Evolutionary conservation across 2,329 filamentous ascomycete genomes (phyloP).

Genomic region (Penicillium sp.): DNA sequence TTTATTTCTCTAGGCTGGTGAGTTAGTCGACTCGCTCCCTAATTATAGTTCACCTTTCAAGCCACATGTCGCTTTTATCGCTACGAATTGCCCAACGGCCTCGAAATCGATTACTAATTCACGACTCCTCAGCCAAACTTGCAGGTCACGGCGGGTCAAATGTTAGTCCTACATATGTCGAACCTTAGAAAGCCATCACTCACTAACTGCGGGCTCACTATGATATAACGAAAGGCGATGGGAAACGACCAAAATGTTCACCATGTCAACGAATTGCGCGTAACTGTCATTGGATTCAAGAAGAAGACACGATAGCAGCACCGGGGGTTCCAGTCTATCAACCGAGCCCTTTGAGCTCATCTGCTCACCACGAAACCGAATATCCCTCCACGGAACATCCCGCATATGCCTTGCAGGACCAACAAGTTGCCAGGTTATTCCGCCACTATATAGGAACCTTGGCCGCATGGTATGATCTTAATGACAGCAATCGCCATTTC

Average conservation of each 20-base stretch:
- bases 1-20: neutral
- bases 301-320: neutral
- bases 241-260: slow-evolving; percentile 3
- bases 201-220: neutral
- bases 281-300: slow-evolving; percentile 2
- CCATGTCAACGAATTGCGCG: slow-evolving; percentile 1
- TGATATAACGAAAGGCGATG: slow-evolving; percentile 7
- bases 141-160: slow-evolving; percentile 7
- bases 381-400: neutral
- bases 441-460: no score
- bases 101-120: neutral
- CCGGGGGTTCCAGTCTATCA: neutral
- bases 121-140: neutral
- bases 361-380: neutral
- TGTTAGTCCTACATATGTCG: slow-evolving; percentile 2
- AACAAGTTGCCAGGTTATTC: no score
- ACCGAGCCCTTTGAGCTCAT: neutral
- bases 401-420: no score
- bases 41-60: neutral
- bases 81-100: no score
- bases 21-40: neutral
- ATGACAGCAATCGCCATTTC: no score
- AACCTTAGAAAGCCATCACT: neutral
- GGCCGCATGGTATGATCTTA: no score
- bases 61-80: neutral